These are phyloP conservation scores for Rhizophora mangle DNA, from an alignment of 345 rosid species.

Conservation along the genomic window DNA sequence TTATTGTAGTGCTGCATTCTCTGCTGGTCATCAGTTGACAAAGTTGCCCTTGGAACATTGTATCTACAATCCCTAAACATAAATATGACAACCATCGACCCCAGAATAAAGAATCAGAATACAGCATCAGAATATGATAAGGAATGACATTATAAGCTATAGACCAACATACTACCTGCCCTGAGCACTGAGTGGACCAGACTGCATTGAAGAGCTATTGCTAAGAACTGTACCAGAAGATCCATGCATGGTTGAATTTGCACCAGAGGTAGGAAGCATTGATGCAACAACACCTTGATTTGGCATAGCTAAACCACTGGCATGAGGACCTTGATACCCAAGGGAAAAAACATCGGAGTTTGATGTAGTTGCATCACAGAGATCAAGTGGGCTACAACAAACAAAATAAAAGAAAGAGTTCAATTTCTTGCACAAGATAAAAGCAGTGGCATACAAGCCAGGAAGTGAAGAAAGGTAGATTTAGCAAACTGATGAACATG, in stretches of 20 bases:
- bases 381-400: slow-evolving; percentile 84
- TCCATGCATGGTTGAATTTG: slow-evolving; percentile 60
- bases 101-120: neutral
- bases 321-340: slow-evolving; percentile 62
- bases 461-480: neutral
- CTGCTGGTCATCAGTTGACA: slow-evolving; percentile 79
- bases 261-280: slow-evolving; percentile 53
- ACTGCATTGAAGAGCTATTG: slow-evolving; percentile 49
- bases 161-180: slow-evolving; percentile 45
- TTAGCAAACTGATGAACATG: neutral
- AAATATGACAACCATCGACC: slow-evolving; percentile 6
- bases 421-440: slow-evolving; percentile 14
- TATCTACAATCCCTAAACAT: slow-evolving; percentile 65
- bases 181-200: slow-evolving; percentile 58
- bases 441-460: neutral
- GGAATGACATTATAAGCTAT: slow-evolving; percentile 17
- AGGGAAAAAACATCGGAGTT: slow-evolving; percentile 57
- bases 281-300: slow-evolving; percentile 68
- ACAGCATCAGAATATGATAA: slow-evolving; percentile 10
- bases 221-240: slow-evolving; percentile 63
- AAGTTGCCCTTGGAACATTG: slow-evolving; percentile 64
- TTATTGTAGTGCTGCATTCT: slow-evolving; percentile 69
- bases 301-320: slow-evolving; percentile 48
- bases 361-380: slow-evolving; percentile 63
- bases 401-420: slow-evolving; percentile 23